Evolutionary conservation across 495 filamentous ascomycete species (phyloP).

Genomic region (Xylaria sp.): DNA sequence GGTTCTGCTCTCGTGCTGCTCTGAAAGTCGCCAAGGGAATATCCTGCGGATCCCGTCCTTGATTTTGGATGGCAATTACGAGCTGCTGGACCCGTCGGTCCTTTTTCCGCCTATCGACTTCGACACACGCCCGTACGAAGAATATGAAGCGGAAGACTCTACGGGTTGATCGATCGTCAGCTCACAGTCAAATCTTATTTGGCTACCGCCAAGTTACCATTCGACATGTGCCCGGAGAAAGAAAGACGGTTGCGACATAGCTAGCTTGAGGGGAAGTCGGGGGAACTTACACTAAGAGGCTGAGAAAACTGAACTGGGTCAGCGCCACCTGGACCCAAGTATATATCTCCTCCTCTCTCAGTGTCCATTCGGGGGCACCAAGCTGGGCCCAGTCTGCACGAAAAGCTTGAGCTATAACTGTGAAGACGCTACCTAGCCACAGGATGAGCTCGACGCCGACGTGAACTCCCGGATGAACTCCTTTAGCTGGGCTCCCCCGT

Average conservation of each 20-base stretch:
- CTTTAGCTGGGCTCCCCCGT: background rate
- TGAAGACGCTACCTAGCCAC: conserved; percentile 3
- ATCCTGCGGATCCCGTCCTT: conserved; percentile 19
- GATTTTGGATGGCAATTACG: conserved; percentile 14
- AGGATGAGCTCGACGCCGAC: conserved; percentile 27
- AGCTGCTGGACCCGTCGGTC: conserved; percentile 23
- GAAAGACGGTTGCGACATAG: background rate
- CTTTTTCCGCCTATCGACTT: conserved; percentile 24
- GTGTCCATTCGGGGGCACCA: background rate
- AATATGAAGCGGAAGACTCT: conserved; percentile 24
- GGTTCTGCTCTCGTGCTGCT: background rate
- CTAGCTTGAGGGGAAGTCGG: background rate
- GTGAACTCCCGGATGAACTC: conserved; percentile 21
- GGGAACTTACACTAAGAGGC: conserved; percentile 23
- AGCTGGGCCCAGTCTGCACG: background rate
- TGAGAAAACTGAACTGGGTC: conserved; percentile 22
- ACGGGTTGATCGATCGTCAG: conserved; percentile 5
- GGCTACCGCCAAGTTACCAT: background rate
- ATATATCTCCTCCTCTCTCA: background rate
- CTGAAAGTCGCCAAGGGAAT: conserved; percentile 6
- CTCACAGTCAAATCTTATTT: background rate
- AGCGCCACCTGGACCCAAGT: conserved; percentile 1
- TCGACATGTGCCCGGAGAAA: background rate
- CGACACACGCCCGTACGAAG: conserved; percentile 24
- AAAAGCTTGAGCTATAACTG: background rate